Evolutionary conservation across 2,329 filamentous ascomycete species (phyloP).

Genomic region (Fusarium fujikuroi): DNA sequence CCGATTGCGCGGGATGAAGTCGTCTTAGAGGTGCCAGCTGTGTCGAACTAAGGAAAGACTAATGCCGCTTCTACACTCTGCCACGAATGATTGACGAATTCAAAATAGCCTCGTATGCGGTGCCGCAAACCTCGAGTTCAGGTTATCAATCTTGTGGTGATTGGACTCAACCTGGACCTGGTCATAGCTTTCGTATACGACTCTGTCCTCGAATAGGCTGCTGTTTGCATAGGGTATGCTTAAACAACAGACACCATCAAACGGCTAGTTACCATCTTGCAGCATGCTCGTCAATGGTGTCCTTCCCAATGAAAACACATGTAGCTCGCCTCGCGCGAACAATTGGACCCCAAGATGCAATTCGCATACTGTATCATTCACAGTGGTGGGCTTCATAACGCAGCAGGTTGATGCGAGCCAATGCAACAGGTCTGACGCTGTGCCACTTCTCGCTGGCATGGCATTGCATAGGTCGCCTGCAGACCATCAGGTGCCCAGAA

Average conservation of each 20-base stretch:
- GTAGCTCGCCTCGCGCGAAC: slow-evolving; percentile 20
- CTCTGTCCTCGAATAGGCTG: slow-evolving; percentile 2
- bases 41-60: slow-evolving; percentile 14
- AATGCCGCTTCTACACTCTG: slow-evolving; percentile 30
- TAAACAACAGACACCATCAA: background rate
- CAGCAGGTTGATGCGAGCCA: slow-evolving; percentile 30
- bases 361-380: slow-evolving; percentile 18
- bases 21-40: slow-evolving; percentile 15
- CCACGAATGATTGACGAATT: slow-evolving; percentile 21
- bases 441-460: slow-evolving; percentile 40
- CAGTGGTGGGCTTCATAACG: slow-evolving; percentile 17
- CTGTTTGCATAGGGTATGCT: slow-evolving; percentile 20
- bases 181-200: slow-evolving; percentile 14
- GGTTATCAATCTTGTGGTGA: slow-evolving; percentile 2
- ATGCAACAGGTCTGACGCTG: slow-evolving; percentile 36
- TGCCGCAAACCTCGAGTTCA: slow-evolving; percentile 1
- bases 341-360: slow-evolving; percentile 21
- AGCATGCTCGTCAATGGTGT: background rate
- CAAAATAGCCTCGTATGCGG: slow-evolving; percentile 17
- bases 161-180: slow-evolving; percentile 1
- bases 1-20: slow-evolving; percentile 11
- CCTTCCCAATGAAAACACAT: background rate
- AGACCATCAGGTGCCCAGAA: slow-evolving; percentile 43
- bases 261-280: background rate
- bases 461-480: slow-evolving; percentile 43